A percentile compares a stretch with the other conserved stretches of the same genome.
Conservation (phyloP, 1,284 basidiomycete genomes). For the Microbotryum lychnidis-dioicae region DNA sequence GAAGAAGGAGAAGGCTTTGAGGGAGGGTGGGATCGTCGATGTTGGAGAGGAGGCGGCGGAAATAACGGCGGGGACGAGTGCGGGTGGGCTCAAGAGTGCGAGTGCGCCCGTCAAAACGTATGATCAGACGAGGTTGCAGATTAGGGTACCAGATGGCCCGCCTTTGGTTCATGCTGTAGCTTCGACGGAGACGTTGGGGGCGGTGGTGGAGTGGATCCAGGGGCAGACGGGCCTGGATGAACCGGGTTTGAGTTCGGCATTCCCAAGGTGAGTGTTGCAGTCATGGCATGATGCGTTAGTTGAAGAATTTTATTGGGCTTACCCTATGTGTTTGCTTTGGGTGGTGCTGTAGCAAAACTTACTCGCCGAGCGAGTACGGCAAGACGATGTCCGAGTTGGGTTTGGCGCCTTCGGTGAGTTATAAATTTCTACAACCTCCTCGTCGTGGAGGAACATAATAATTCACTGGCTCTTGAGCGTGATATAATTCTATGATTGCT, state of each 20-base stretch:
- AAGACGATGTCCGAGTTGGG: slow-evolving; percentile 62
- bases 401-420: slow-evolving; percentile 60
- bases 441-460: neutral
- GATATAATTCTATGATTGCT: too few species aligned
- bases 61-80: neutral
- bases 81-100: too few species aligned
- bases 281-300: neutral
- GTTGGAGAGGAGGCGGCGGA: slow-evolving; percentile 7
- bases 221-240: slow-evolving; percentile 63
- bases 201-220: slow-evolving; percentile 78
- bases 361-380: slow-evolving; percentile 55
- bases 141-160: slow-evolving; percentile 69
- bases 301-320: neutral
- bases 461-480: too few species aligned
- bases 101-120: slow-evolving; percentile 37
- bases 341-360: slow-evolving; percentile 53
- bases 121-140: slow-evolving; percentile 62
- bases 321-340: slow-evolving; percentile 6
- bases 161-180: slow-evolving; percentile 71
- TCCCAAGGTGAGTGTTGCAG: slow-evolving; percentile 58
- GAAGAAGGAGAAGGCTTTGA: slow-evolving; percentile 75
- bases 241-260: slow-evolving; percentile 61
- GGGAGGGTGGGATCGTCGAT: slow-evolving; percentile 52
- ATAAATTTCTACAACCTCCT: too few species aligned
- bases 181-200: slow-evolving; percentile 64